phyloP scores from a whole-genome alignment of 768 basidiomycete genomes.

The Pleurotus tuoliensis region DNA sequence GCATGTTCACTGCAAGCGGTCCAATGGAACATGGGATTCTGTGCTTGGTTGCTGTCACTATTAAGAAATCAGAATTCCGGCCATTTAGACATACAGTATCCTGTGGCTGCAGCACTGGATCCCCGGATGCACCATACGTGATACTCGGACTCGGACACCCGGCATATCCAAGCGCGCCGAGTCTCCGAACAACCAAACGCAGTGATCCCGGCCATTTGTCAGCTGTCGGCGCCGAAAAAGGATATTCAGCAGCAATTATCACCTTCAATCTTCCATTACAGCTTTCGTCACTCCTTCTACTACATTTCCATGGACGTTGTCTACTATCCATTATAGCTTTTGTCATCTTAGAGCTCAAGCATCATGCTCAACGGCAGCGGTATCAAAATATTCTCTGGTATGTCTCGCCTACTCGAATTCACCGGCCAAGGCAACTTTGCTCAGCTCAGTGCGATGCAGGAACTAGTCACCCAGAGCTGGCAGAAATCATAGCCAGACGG shows the following conservation, averaged over 20 bases:
- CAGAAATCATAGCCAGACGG: constrained; percentile 91
- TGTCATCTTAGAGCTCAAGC: constrained; percentile 1
- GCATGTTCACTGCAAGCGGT: not conserved
- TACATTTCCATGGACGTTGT: constrained; percentile 4
- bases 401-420: constrained; percentile 9
- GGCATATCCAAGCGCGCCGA: not conserved
- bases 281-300: not conserved
- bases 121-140: too few species aligned
- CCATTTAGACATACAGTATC: too few species aligned
- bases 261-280: not conserved
- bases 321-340: constrained; percentile 1
- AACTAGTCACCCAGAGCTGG: constrained; percentile 93
- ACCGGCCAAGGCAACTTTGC: constrained; percentile 5
- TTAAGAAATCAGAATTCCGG: too few species aligned
- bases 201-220: not conserved
- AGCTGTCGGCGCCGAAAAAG: not conserved
- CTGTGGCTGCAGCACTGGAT: too few species aligned
- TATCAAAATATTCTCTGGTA: constrained; percentile 57
- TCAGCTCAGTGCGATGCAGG: constrained; percentile 41
- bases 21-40: constrained; percentile 3
- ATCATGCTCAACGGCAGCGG: constrained; percentile 52
- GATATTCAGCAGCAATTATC: not conserved
- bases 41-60: not conserved
- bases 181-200: not conserved
- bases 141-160: too few species aligned